Evolutionary conservation across 441 rosid species (phyloP).

Genomic region (Adansonia gregorii): DNA sequence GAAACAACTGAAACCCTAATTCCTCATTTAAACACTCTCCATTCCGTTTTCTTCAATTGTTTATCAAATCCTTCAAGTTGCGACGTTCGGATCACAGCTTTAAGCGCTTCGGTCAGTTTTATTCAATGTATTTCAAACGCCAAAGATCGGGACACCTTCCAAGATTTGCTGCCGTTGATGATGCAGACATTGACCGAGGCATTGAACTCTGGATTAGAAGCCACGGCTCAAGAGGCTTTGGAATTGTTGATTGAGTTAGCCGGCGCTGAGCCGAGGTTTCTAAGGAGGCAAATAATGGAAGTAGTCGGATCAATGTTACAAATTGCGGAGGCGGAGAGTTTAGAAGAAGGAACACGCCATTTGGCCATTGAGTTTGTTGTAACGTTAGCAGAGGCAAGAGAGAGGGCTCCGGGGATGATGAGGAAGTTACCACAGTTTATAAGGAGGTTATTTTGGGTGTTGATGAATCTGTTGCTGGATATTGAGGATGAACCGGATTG

Average conservation of each 20-base stretch:
- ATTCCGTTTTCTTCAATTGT: conserved; percentile 45
- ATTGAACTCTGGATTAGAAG: conserved; percentile 51
- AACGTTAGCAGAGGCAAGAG: conserved; percentile 47
- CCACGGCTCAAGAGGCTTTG: conserved; percentile 53
- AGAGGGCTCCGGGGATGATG: conserved; percentile 55
- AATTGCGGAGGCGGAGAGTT: conserved; percentile 51
- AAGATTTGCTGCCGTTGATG: conserved; percentile 53
- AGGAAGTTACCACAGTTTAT: conserved; percentile 47
- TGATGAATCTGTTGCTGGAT: conserved; percentile 48
- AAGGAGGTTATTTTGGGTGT: conserved; percentile 38
- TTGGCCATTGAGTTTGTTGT: conserved; percentile 50
- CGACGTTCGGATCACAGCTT: conserved; percentile 48
- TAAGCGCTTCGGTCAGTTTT: conserved; percentile 43
- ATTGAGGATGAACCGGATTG: conserved; percentile 56
- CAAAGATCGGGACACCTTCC: conserved; percentile 44
- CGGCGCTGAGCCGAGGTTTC: conserved; percentile 50
- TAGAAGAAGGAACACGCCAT: conserved; percentile 55
- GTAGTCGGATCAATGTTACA: conserved; percentile 57
- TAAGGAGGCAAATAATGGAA: conserved; percentile 49
- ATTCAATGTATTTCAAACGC: conserved; percentile 46
- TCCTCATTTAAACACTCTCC: conserved; percentile 39
- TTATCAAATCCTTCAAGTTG: conserved; percentile 33
- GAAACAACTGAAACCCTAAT: conserved; percentile 35
- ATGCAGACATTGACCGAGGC: conserved; percentile 54
- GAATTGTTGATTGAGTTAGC: conserved; percentile 54